Evolutionary conservation across 495 filamentous ascomycete genomes (phyloP).

Genomic region (Neurospora tetrasperma): DNA sequence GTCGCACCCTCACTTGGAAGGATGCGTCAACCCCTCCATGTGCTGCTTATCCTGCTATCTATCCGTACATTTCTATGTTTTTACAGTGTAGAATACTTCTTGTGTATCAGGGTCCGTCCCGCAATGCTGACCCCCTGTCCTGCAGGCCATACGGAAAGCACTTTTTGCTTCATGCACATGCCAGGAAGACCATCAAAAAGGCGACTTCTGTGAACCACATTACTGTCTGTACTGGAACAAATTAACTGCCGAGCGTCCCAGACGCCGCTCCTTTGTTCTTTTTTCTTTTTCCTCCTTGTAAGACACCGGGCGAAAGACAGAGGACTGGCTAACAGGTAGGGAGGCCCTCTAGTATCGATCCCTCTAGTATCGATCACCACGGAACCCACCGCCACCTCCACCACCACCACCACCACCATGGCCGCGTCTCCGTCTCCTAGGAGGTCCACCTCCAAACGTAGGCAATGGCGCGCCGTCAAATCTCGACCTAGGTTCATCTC

Average conservation of each 20-base stretch:
- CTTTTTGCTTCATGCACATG: background rate
- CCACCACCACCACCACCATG: conserved; percentile 15
- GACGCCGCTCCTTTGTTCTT: background rate
- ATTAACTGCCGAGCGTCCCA: background rate
- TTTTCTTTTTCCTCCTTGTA: background rate
- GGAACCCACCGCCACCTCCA: conserved; percentile 6
- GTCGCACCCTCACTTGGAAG: background rate
- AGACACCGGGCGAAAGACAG: background rate
- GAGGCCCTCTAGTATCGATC: background rate
- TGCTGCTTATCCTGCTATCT: background rate
- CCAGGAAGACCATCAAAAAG: background rate
- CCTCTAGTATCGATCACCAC: conserved; percentile 2
- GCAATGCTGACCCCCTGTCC: background rate
- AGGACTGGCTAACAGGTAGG: background rate
- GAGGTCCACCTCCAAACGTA: conserved; percentile 11
- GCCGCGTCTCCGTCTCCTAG: conserved; percentile 8
- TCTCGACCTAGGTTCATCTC: conserved; percentile 17
- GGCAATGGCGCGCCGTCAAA: conserved; percentile 22
- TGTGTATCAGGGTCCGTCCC: conserved; percentile 1
- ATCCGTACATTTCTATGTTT: background rate
- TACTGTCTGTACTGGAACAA: background rate
- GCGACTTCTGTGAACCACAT: background rate
- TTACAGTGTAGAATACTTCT: background rate
- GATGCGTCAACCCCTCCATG: background rate
- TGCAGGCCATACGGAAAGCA: background rate